Evolutionary conservation across 1,284 basidiomycete species (phyloP).

Genomic region (Amylostereum chailletii): DNA sequence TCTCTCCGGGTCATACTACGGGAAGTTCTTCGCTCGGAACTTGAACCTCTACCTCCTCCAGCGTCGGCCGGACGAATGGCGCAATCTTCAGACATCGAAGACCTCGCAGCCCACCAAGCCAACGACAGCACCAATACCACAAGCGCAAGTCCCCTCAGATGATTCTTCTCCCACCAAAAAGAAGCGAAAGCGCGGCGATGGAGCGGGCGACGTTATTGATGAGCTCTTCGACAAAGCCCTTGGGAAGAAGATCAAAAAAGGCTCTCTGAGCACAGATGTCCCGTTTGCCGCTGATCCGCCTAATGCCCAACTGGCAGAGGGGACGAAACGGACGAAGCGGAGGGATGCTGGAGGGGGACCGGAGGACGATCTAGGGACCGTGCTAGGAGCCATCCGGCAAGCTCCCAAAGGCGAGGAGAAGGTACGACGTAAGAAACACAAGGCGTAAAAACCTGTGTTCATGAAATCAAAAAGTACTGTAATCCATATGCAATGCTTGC

Average conservation of each 20-base stretch:
- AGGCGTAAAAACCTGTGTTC: background rate
- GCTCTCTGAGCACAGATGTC: slow-evolving; percentile 22
- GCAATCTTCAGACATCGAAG: slow-evolving; percentile 37
- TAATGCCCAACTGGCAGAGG: slow-evolving; percentile 5
- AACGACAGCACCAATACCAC: background rate
- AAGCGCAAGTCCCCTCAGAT: slow-evolving; percentile 1
- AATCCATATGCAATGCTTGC: background rate
- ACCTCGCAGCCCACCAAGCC: slow-evolving; percentile 8
- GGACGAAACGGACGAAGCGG: background rate
- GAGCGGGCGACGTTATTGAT: slow-evolving; percentile 61
- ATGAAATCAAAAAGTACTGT: background rate
- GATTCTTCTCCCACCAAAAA: slow-evolving; percentile 13
- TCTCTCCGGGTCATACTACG: slow-evolving; percentile 72
- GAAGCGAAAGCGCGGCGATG: slow-evolving; percentile 19
- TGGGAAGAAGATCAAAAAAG: slow-evolving; percentile 51
- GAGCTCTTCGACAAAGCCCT: slow-evolving; percentile 50
- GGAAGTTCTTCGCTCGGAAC: slow-evolving; percentile 78
- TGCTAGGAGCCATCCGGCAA: slow-evolving; percentile 35
- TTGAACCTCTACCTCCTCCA: slow-evolving; percentile 75
- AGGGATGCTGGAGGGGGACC: slow-evolving; percentile 1
- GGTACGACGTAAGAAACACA: slow-evolving; percentile 16
- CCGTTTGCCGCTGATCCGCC: background rate
- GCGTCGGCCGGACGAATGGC: slow-evolving; percentile 79
- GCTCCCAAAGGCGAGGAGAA: slow-evolving; percentile 29
- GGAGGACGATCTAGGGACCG: slow-evolving; percentile 22